Evolutionary conservation across 495 filamentous ascomycete species (phyloP).

Genomic region (Oidiodendron maius): DNA sequence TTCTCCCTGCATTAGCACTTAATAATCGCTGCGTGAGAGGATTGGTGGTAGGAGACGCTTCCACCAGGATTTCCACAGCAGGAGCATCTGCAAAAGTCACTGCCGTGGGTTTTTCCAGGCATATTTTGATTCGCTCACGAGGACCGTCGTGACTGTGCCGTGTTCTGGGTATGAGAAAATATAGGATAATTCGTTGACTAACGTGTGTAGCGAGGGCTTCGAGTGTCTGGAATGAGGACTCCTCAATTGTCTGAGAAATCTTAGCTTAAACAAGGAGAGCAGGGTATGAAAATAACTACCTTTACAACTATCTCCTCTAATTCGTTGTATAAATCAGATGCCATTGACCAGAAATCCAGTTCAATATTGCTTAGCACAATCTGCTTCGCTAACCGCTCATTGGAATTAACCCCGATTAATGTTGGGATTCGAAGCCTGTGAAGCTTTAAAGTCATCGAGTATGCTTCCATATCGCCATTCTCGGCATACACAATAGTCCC

Average conservation of each 20-base stretch:
- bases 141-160: neutral
- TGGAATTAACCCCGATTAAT: constrained; percentile 53
- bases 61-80: constrained; percentile 38
- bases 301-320: constrained; percentile 44
- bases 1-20: neutral
- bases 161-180: constrained; percentile 18
- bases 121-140: constrained; percentile 35
- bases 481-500: constrained; percentile 6
- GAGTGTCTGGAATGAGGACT: constrained; percentile 56
- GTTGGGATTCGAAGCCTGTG: constrained; percentile 48
- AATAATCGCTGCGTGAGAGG: neutral
- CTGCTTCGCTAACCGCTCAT: constrained; percentile 54
- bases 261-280: constrained; percentile 12
- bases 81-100: constrained; percentile 53
- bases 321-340: constrained; percentile 35
- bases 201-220: constrained; percentile 50
- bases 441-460: constrained; percentile 23
- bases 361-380: constrained; percentile 47
- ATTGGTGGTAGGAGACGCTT: constrained; percentile 15
- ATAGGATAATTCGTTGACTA: constrained; percentile 30
- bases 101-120: constrained; percentile 53
- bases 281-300: constrained; percentile 29
- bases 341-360: constrained; percentile 34
- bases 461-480: constrained; percentile 14
- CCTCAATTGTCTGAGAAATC: constrained; percentile 39